Percentiles rank a stretch among this genome's conserved stretches.
phyloP scores from a whole-genome alignment of 352 stramenopile species.

The Hyaloperonospora brassicae region DNA sequence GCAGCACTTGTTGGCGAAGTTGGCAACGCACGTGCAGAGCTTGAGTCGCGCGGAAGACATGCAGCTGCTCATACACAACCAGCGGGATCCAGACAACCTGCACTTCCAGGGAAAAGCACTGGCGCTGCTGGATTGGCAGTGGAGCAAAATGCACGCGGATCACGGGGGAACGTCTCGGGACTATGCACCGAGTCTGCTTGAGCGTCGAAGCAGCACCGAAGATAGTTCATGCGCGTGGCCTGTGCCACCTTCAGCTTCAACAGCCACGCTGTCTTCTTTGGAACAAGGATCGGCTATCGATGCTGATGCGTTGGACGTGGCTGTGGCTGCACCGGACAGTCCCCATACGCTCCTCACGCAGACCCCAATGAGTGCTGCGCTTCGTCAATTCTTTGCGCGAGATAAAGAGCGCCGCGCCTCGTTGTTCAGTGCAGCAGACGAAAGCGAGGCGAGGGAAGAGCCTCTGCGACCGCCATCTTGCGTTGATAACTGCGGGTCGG shows the following conservation, averaged over 20 bases:
- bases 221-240: conserved; percentile 14
- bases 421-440: conserved; percentile 7
- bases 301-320: not conserved
- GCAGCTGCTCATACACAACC: conserved; percentile 78
- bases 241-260: conserved; percentile 16
- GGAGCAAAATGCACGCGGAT: conserved; percentile 46
- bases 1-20: conserved; percentile 44
- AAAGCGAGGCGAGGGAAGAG: conserved; percentile 8
- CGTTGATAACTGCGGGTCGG: conserved; percentile 1
- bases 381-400: conserved; percentile 44
- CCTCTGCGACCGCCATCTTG: conserved; percentile 1
- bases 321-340: conserved; percentile 16
- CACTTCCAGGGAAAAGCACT: conserved; percentile 83
- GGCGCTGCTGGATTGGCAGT: conserved; percentile 82
- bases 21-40: conserved; percentile 52
- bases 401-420: conserved; percentile 15
- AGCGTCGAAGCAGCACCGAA: conserved; percentile 24
- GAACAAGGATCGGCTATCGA: conserved; percentile 4
- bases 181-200: conserved; percentile 19
- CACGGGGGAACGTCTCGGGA: conserved; percentile 8
- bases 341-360: conserved; percentile 46
- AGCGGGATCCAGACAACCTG: conserved; percentile 78
- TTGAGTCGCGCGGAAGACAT: conserved; percentile 75
- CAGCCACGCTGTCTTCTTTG: conserved; percentile 12
- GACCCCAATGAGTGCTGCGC: conserved; percentile 45